Conservation (phyloP, 208 protist genomes). For the Crithidia sp. region DNA sequence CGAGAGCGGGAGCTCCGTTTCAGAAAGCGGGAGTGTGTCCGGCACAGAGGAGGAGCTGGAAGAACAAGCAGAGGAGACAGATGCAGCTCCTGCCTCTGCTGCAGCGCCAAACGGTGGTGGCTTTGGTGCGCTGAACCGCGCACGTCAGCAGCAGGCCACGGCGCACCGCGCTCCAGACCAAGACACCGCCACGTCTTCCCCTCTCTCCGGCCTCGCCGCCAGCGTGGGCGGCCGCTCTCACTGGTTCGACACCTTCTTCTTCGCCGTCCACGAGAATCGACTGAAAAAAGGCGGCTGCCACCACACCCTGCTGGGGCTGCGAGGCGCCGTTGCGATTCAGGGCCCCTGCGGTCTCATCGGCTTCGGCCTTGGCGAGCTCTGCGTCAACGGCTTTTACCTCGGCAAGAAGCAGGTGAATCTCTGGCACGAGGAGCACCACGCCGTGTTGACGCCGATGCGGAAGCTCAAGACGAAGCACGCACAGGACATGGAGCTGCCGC, state of each 20-base stretch:
- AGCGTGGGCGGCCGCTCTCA: conserved; percentile 30
- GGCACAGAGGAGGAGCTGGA: neutral
- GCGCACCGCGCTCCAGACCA: neutral
- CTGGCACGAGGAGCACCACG: conserved; percentile 50
- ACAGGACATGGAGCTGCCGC: conserved; percentile 35
- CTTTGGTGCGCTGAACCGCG: conserved; percentile 18
- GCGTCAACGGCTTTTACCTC: conserved; percentile 71
- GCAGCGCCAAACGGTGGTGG: neutral
- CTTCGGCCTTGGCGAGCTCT: conserved; percentile 68
- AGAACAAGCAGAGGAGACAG: neutral
- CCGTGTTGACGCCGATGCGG: conserved; percentile 64
- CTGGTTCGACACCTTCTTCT: conserved; percentile 57
- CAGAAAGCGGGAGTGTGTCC: neutral
- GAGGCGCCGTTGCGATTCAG: conserved; percentile 63
- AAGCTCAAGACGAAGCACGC: conserved; percentile 43
- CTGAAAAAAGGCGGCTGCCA: conserved; percentile 42
- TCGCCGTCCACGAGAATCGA: conserved; percentile 54
- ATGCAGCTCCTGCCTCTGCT: neutral
- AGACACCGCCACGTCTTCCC: too few relatives aligned
- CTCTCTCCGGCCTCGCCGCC: neutral
- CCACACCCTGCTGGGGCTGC: conserved; percentile 71
- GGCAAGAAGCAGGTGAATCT: conserved; percentile 71
- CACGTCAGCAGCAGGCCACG: conserved; percentile 4
- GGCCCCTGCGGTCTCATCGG: conserved; percentile 79
- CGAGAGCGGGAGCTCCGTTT: neutral